Evolutionary conservation across 2,329 filamentous ascomycete genomes (phyloP).

Genomic region (Emmonsiellopsis sp.): DNA sequence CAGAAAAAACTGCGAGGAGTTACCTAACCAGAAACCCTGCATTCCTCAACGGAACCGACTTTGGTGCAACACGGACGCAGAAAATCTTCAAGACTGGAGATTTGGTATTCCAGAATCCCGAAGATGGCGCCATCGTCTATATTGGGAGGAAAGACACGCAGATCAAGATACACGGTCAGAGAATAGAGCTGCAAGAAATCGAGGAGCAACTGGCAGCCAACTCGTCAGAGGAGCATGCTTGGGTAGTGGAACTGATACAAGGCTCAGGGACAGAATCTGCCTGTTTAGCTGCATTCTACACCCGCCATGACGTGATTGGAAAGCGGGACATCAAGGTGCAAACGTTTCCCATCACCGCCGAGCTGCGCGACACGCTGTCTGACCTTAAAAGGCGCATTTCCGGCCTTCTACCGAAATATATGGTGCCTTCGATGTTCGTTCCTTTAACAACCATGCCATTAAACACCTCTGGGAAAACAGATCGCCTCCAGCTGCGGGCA

Average conservation of each 20-base stretch:
- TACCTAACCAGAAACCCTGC: too few species aligned
- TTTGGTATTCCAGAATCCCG: constrained; percentile 7
- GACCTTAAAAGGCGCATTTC: not conserved
- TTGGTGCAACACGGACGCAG: too few species aligned
- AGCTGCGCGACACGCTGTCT: not conserved
- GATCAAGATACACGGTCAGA: constrained; percentile 13
- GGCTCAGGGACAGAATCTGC: not conserved
- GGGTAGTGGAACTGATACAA: not conserved
- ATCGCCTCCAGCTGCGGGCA: constrained; percentile 46
- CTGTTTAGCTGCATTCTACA: not conserved
- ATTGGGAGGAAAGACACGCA: constrained; percentile 11
- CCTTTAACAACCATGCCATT: constrained; percentile 61
- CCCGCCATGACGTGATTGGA: not conserved
- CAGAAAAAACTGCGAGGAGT: too few species aligned
- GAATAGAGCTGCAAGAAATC: constrained; percentile 12
- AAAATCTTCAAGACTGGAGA: constrained; percentile 14
- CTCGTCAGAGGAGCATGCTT: not conserved
- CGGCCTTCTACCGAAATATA: constrained; percentile 42
- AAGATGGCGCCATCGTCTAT: constrained; percentile 8
- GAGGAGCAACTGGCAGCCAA: not conserved
- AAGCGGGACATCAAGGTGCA: not conserved
- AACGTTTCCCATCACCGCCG: not conserved
- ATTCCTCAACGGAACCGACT: too few species aligned
- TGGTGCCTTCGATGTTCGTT: constrained; percentile 67
- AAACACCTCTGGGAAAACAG: constrained; percentile 65